Evolutionary conservation across 164 flowering plant species (phyloP).

Genomic region (Umbilicus rupestris): DNA sequence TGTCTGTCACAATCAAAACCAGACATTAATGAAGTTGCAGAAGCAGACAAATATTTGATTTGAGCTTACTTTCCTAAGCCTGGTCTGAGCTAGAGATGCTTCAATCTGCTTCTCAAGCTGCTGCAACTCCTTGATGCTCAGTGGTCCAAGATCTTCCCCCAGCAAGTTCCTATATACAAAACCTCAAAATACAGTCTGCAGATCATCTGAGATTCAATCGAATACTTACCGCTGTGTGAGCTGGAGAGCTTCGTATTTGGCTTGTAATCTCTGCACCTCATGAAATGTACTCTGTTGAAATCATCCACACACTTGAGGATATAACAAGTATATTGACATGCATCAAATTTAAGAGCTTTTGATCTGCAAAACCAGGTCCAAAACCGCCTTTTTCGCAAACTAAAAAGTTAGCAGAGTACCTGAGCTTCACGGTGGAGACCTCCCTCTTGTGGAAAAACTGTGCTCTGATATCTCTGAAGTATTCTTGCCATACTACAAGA

Average conservation of each 20-base stretch:
- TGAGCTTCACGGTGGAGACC: constrained; percentile 51
- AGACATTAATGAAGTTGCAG: too few species aligned
- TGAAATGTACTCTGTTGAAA: constrained; percentile 73
- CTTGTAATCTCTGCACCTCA: constrained; percentile 65
- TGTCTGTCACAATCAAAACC: constrained; percentile 32
- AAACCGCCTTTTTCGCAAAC: too few species aligned
- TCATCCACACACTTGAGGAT: too few species aligned
- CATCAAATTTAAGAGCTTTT: too few species aligned
- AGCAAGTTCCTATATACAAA: constrained; percentile 55
- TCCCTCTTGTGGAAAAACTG: constrained; percentile 44
- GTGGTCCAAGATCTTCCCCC: constrained; percentile 89
- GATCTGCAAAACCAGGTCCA: too few species aligned
- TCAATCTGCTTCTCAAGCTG: constrained; percentile 89
- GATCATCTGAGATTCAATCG: too few species aligned
- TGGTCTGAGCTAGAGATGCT: constrained; percentile 62
- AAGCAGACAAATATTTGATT: too few species aligned
- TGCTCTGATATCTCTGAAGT: constrained; percentile 69
- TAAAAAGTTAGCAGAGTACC: too few species aligned
- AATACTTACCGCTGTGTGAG: constrained; percentile 63
- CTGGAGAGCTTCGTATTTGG: constrained; percentile 64
- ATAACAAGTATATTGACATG: neutral
- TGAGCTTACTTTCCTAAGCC: constrained; percentile 63
- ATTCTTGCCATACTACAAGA: constrained; percentile 37
- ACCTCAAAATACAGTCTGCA: neutral
- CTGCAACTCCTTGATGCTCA: constrained; percentile 72